A percentile compares a stretch with the other conserved stretches of the same genome.
Evolutionary conservation across 441 rosid species (phyloP).

Genomic region (Mallotus japonicus): DNA sequence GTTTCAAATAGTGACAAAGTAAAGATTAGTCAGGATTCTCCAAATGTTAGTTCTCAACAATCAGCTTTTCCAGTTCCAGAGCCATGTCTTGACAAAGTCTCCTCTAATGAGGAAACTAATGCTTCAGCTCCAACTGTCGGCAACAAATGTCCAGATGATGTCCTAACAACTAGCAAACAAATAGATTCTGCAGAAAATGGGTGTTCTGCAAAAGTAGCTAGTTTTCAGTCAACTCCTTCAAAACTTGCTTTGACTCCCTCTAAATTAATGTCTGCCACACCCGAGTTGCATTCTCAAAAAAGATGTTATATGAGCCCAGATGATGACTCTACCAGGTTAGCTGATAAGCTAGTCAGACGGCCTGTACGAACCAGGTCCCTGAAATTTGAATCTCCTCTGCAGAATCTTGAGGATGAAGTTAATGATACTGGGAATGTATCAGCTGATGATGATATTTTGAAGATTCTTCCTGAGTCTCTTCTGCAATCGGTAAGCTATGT

Average conservation of each 20-base stretch:
- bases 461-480: conserved; percentile 58
- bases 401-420: conserved; percentile 30
- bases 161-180: conserved; percentile 41
- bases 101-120: conserved; percentile 21
- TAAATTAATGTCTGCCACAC: conserved; percentile 45
- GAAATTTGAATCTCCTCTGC: conserved; percentile 52
- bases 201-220: conserved; percentile 29
- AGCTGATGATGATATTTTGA: conserved; percentile 40
- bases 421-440: conserved; percentile 28
- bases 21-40: conserved; percentile 4
- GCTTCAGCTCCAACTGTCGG: conserved; percentile 14
- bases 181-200: conserved; percentile 14
- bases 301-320: conserved; percentile 56
- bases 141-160: conserved; percentile 20
- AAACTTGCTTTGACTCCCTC: conserved; percentile 48
- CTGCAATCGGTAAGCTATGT: conserved; percentile 54
- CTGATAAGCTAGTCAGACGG: conserved; percentile 62
- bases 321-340: conserved; percentile 36
- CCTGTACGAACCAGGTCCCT: conserved; percentile 53
- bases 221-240: conserved; percentile 54
- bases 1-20: conserved; percentile 2
- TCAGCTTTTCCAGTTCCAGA: conserved; percentile 22
- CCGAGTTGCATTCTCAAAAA: conserved; percentile 38
- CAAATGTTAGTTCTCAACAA: conserved; percentile 18
- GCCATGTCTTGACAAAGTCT: conserved; percentile 18